phyloP scores from a whole-genome alignment of 2,329 filamentous ascomycete genomes.

The Exophiala sp. region DNA sequence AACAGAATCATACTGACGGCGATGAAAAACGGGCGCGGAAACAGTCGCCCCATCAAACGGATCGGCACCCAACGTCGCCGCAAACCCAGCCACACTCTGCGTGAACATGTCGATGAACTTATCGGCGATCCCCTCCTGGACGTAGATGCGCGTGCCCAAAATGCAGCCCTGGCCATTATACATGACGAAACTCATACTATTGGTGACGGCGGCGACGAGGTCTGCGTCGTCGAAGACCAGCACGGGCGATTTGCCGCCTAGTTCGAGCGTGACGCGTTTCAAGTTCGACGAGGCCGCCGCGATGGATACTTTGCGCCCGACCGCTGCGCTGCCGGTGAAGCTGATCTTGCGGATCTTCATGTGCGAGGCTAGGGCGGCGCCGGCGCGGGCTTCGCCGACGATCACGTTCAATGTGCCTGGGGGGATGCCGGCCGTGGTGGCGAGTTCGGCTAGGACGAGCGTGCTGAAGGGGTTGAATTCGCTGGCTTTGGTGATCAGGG shows the following conservation, averaged over 20 bases:
- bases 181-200: slow-evolving; percentile 30
- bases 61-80: slow-evolving; percentile 58
- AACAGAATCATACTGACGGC: slow-evolving; percentile 63
- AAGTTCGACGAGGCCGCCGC: slow-evolving; percentile 32
- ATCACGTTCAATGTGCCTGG: slow-evolving; percentile 54
- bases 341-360: slow-evolving; percentile 33
- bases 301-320: slow-evolving; percentile 32
- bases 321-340: slow-evolving; percentile 33
- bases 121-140: slow-evolving; percentile 33
- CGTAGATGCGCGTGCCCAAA: slow-evolving; percentile 33
- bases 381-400: slow-evolving; percentile 55
- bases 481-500: slow-evolving; percentile 63
- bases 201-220: slow-evolving; percentile 33
- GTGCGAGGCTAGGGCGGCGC: slow-evolving; percentile 31
- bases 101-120: slow-evolving; percentile 34
- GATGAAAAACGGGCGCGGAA: slow-evolving; percentile 69
- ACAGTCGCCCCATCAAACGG: slow-evolving; percentile 64
- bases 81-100: slow-evolving; percentile 50
- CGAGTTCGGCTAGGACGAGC: slow-evolving; percentile 43
- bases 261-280: slow-evolving; percentile 35
- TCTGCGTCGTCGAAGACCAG: slow-evolving; percentile 36
- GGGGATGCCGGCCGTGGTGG: slow-evolving; percentile 49
- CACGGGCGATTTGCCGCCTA: slow-evolving; percentile 33
- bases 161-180: slow-evolving; percentile 35
- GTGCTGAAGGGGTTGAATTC: slow-evolving; percentile 53